Conservation (phyloP, 306 rosid genomes). For the Pueraria montana region DNA sequence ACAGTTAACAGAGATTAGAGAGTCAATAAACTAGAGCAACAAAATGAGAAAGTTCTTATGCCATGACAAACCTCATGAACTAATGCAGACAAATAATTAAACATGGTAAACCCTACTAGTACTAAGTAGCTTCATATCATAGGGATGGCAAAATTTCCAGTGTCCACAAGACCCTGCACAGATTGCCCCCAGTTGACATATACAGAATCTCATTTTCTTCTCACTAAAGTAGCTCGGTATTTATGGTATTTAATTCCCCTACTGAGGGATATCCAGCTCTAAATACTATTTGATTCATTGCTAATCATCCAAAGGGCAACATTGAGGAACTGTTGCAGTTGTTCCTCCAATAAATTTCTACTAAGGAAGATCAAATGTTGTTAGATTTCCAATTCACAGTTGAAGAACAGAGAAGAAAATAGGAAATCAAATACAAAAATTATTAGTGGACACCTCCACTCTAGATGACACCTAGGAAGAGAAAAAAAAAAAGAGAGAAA, state of each 20-base stretch:
- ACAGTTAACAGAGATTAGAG: background rate
- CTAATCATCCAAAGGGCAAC: conserved; percentile 20
- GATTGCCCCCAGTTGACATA: background rate
- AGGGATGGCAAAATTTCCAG: background rate
- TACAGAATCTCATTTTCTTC: background rate
- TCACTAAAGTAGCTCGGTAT: background rate
- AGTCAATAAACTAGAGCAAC: background rate
- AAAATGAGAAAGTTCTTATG: background rate
- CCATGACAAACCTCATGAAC: conserved; percentile 4
- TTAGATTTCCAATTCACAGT: background rate
- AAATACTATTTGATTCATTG: background rate
- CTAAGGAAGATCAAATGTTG: background rate
- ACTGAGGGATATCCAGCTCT: background rate
- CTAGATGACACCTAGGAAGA: too few relatives aligned
- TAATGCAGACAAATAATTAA: background rate
- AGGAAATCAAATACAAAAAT: background rate
- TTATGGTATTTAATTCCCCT: background rate
- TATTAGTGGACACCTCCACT: too few relatives aligned
- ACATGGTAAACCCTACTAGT: background rate
- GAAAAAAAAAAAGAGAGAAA: too few relatives aligned
- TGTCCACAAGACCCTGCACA: conserved; percentile 7
- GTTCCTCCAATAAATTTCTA: background rate
- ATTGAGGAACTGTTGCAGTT: background rate
- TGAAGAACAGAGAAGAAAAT: conserved; percentile 1
- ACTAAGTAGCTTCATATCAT: background rate